Conservation (phyloP, 805 yeast genomes). For the Sugiyamaella smithiae region DNA sequence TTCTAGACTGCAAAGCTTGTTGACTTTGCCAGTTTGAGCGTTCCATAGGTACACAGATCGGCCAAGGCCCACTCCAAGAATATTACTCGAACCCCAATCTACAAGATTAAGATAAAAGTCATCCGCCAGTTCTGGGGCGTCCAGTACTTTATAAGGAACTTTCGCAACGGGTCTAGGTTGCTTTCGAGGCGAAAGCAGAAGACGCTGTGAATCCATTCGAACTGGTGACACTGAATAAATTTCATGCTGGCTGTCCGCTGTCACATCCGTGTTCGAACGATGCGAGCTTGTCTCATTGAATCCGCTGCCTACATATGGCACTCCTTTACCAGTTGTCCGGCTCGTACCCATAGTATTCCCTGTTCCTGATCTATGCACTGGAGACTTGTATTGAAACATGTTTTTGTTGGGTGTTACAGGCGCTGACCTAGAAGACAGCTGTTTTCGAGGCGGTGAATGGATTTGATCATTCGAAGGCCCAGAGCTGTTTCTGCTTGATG, state of each 20-base stretch:
- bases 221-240: constrained; percentile 83
- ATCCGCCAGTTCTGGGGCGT: constrained; percentile 93
- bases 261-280: constrained; percentile 10
- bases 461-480: not conserved
- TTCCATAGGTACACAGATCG: constrained; percentile 89
- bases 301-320: not conserved
- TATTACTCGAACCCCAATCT: constrained; percentile 92
- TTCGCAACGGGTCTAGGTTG: constrained; percentile 74
- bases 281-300: constrained; percentile 4
- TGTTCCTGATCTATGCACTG: constrained; percentile 9
- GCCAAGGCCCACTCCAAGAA: constrained; percentile 87
- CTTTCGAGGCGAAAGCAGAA: constrained; percentile 78
- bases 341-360: constrained; percentile 1
- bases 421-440: constrained; percentile 18
- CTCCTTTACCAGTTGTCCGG: constrained; percentile 5
- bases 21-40: constrained; percentile 79
- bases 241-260: constrained; percentile 62
- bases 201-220: constrained; percentile 77
- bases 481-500: constrained; percentile 5
- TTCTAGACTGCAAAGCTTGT: constrained; percentile 70
- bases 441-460: constrained; percentile 2
- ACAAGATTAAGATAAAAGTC: constrained; percentile 89
- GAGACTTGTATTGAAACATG: constrained; percentile 37
- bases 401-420: constrained; percentile 45
- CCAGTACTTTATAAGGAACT: constrained; percentile 88